A percentile compares a stretch with the other conserved stretches of the same genome.
phyloP scores from a whole-genome alignment of 1,284 basidiomycete genomes.

The Meripilus lineatus region DNA sequence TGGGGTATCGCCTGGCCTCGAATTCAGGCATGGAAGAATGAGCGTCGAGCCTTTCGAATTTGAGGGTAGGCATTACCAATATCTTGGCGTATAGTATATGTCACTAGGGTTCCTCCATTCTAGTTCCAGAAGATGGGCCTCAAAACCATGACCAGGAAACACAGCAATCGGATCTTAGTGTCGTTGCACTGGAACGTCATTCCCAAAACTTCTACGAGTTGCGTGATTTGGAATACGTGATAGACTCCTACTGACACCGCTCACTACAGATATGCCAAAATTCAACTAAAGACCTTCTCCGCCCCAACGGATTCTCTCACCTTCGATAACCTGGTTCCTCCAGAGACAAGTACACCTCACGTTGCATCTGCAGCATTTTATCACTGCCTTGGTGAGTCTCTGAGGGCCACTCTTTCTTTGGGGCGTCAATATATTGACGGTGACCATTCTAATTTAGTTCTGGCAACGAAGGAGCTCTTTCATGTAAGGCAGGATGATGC shows the following conservation, averaged over 20 bases:
- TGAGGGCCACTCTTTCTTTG: neutral
- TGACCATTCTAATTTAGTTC: slow-evolving; percentile 36
- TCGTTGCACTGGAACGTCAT: slow-evolving; percentile 61
- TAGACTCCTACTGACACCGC: neutral
- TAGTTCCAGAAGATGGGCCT: slow-evolving; percentile 29
- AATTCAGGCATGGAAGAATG: slow-evolving; percentile 29
- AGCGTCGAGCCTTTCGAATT: slow-evolving; percentile 52
- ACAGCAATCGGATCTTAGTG: slow-evolving; percentile 49
- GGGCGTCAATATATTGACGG: slow-evolving; percentile 1
- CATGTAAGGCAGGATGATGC: slow-evolving; percentile 47
- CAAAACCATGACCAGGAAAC: slow-evolving; percentile 34
- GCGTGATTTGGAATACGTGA: neutral
- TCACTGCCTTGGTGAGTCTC: slow-evolving; percentile 65
- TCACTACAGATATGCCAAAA: slow-evolving; percentile 61
- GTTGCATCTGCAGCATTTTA: slow-evolving; percentile 77
- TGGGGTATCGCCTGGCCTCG: slow-evolving; percentile 38
- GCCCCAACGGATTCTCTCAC: slow-evolving; percentile 39
- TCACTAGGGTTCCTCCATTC: neutral
- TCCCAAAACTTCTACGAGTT: slow-evolving; percentile 80
- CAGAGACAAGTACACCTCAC: slow-evolving; percentile 58
- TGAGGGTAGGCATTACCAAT: slow-evolving; percentile 45
- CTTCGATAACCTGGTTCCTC: slow-evolving; percentile 65
- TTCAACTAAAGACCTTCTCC: slow-evolving; percentile 61
- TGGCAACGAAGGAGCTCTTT: slow-evolving; percentile 61
- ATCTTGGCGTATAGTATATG: too few species aligned